phyloP scores from a whole-genome alignment of 805 yeast species.

The Pachysolen tannophilus region DNA sequence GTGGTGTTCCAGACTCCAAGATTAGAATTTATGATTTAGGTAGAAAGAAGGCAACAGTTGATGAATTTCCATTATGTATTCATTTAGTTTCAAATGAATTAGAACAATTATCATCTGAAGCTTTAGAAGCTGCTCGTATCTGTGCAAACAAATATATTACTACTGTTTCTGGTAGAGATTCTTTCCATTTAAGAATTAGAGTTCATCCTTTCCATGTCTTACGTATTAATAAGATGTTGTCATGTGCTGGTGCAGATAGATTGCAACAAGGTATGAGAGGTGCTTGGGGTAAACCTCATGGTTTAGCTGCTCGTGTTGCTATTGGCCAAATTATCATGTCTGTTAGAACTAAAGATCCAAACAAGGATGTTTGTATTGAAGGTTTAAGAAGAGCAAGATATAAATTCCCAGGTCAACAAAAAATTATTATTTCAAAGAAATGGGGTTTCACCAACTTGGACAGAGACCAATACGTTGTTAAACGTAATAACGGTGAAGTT shows the following conservation, averaged over 20 bases:
- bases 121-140: conserved; percentile 99
- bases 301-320: conserved; percentile 98
- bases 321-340: conserved; percentile 98
- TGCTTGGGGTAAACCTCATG: conserved; percentile 99
- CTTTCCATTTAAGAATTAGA: conserved; percentile 99
- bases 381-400: conserved; percentile 99
- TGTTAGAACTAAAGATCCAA: conserved; percentile 95
- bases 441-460: conserved; percentile 99
- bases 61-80: conserved; percentile 99
- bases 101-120: conserved; percentile 99
- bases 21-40: conserved; percentile 99
- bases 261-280: conserved; percentile 99
- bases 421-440: conserved; percentile 97
- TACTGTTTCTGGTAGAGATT: conserved; percentile 95
- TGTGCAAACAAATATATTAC: conserved; percentile 99
- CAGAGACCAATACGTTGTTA: conserved; percentile 93
- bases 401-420: conserved; percentile 99
- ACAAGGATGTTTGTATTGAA: conserved; percentile 96
- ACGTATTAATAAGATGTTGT: conserved; percentile 99
- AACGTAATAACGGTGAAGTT: conserved; percentile 96
- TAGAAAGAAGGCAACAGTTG: conserved; percentile 99
- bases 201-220: conserved; percentile 99
- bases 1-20: conserved; percentile 99
- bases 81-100: conserved; percentile 99
- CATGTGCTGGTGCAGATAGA: conserved; percentile 99